A percentile compares a stretch with the other conserved stretches of the same genome.
phyloP scores from a whole-genome alignment of 768 basidiomycete genomes.

The Tricholoma sp. region DNA sequence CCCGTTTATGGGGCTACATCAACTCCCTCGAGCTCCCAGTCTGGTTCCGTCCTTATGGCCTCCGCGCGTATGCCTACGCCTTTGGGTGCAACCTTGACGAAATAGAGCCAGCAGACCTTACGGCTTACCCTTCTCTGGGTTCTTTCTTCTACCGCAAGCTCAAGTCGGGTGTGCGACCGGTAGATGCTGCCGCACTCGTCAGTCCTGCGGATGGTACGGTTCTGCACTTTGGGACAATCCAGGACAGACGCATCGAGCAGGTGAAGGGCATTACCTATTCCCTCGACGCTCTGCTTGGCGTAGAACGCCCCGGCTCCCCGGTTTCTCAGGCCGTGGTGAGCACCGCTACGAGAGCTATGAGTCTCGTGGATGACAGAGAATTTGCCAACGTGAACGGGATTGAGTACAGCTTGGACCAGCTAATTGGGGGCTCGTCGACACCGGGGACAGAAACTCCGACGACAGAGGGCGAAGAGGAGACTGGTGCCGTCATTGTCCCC shows the following conservation, averaged over 20 bases:
- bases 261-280: constrained; percentile 98
- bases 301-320: constrained; percentile 48
- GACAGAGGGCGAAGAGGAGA: neutral
- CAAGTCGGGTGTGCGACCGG: constrained; percentile 76
- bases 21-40: constrained; percentile 91
- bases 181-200: constrained; percentile 72
- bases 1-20: constrained; percentile 95
- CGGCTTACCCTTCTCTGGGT: constrained; percentile 79
- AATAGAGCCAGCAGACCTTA: constrained; percentile 74
- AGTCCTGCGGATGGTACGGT: constrained; percentile 94
- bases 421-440: constrained; percentile 59
- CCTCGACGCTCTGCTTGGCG: constrained; percentile 86
- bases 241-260: constrained; percentile 80
- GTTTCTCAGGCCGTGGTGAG: constrained; percentile 29
- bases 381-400: constrained; percentile 98
- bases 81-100: constrained; percentile 96
- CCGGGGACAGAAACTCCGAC: constrained; percentile 33
- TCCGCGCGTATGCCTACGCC: constrained; percentile 77
- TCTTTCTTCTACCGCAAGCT: constrained; percentile 93
- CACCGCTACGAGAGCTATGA: constrained; percentile 42
- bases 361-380: constrained; percentile 74
- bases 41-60: constrained; percentile 91
- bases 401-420: constrained; percentile 87
- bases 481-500: neutral
- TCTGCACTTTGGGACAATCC: constrained; percentile 86